These are phyloP conservation scores for Cicer yamashitae DNA, from an alignment of 306 rosid genomes.

Conservation along the genomic window DNA sequence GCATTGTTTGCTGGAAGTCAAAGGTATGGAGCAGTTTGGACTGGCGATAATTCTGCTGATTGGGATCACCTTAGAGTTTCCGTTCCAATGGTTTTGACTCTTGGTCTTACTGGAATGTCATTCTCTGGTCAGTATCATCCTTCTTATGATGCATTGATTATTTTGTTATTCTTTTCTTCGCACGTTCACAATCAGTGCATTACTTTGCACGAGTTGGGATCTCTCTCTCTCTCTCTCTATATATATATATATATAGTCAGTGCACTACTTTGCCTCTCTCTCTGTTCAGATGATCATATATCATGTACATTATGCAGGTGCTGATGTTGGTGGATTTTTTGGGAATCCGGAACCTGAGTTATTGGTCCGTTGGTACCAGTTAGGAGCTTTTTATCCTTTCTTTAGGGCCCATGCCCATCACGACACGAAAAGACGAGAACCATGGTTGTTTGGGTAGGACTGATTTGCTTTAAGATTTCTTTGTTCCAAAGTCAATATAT, in stretches of 20 bases:
- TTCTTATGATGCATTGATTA: conserved; percentile 23
- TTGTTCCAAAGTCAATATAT: conserved; percentile 13
- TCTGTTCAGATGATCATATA: conserved; percentile 35
- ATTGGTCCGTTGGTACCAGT: conserved; percentile 95
- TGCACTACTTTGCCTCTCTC: neutral
- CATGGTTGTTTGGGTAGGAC: conserved; percentile 96
- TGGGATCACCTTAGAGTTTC: conserved; percentile 96
- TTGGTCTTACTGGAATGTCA: conserved; percentile 83
- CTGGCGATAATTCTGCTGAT: conserved; percentile 95
- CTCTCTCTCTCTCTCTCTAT: neutral
- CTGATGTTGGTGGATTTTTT: conserved; percentile 96
- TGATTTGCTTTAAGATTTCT: conserved; percentile 39
- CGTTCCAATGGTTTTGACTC: conserved; percentile 91
- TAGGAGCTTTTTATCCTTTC: conserved; percentile 95
- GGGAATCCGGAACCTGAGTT: conserved; percentile 95
- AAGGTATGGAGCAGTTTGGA: conserved; percentile 92
- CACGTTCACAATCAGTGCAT: conserved; percentile 18
- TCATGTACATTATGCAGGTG: conserved; percentile 66
- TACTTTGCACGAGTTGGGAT: conserved; percentile 53
- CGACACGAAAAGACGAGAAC: conserved; percentile 97
- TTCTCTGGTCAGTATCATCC: conserved; percentile 68
- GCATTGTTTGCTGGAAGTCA: conserved; percentile 94
- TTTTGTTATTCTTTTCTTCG: conserved; percentile 17
- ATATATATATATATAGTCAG: too few species aligned
- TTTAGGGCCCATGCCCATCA: conserved; percentile 96